Percentiles rank a stretch among this genome's conserved stretches.
phyloP scores from a whole-genome alignment of 192 early-diverging fungal genomes.

The Mortierella claussenii region DNA sequence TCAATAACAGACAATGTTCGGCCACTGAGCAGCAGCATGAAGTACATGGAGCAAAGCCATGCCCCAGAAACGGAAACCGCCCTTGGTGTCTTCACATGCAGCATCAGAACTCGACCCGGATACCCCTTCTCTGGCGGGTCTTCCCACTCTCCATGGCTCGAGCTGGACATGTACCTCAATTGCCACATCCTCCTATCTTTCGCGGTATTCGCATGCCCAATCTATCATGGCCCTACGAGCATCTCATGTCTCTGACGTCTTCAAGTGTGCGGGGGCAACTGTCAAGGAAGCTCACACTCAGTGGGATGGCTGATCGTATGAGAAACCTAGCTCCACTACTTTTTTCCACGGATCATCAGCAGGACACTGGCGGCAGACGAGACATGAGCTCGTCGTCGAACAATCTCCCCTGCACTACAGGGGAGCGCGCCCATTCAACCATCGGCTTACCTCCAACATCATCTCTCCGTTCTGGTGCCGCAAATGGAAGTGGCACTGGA shows the following conservation, averaged over 20 bases:
- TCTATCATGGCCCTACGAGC: background rate
- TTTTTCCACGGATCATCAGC: too few relatives aligned
- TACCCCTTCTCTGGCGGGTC: slow-evolving; percentile 24
- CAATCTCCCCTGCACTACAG: too few relatives aligned
- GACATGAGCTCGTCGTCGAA: too few relatives aligned
- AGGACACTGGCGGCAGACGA: too few relatives aligned
- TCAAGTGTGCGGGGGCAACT: too few relatives aligned
- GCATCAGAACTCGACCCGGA: slow-evolving; percentile 4
- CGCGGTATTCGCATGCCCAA: background rate
- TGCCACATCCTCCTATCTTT: background rate
- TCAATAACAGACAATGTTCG: background rate
- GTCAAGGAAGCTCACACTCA: too few relatives aligned
- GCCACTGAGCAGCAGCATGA: slow-evolving; percentile 2
- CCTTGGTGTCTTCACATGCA: slow-evolving; percentile 32
- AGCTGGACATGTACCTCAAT: background rate
- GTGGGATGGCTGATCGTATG: too few relatives aligned
- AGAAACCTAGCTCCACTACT: too few relatives aligned
- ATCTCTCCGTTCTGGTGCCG: too few relatives aligned
- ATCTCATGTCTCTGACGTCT: slow-evolving; percentile 2
- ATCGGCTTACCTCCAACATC: too few relatives aligned
- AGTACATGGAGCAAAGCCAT: slow-evolving; percentile 9
- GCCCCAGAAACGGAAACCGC: slow-evolving; percentile 35
- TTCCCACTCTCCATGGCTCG: background rate
- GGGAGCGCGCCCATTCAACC: too few relatives aligned
- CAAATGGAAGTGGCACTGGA: too few relatives aligned